Percentiles rank a stretch among this genome's conserved stretches.
Evolutionary conservation across 331 rosid species (phyloP).

Genomic region (Spiraea crenata): DNA sequence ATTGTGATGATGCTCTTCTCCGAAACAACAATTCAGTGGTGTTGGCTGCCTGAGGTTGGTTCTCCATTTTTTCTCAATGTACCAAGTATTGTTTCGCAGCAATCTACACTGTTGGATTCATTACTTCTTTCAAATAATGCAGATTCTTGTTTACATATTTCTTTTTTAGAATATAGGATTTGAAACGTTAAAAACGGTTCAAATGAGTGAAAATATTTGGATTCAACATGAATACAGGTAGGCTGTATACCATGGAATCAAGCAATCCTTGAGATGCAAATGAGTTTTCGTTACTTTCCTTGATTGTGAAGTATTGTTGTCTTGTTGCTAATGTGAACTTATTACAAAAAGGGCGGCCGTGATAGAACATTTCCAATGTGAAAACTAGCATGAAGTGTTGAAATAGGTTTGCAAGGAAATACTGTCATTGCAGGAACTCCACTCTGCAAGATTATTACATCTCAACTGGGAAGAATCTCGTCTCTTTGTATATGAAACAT

Average conservation of each 20-base stretch:
- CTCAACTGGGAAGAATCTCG: too few species aligned
- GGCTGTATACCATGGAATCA: neutral
- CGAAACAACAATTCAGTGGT: neutral
- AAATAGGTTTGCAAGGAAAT: neutral
- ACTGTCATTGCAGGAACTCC: neutral
- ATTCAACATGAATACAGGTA: neutral
- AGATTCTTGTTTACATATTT: neutral
- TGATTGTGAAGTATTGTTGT: neutral
- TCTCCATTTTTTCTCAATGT: neutral
- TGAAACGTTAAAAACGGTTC: neutral
- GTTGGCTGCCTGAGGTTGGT: neutral
- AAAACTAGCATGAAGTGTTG: neutral
- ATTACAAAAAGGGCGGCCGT: neutral
- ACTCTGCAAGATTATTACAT: neutral
- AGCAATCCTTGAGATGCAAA: neutral
- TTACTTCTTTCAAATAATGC: neutral
- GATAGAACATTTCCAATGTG: neutral
- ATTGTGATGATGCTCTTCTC: conserved; percentile 1
- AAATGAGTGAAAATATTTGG: neutral
- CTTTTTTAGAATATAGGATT: neutral
- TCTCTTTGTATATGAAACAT: neutral
- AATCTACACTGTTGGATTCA: neutral
- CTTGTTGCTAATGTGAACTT: conserved; percentile 4
- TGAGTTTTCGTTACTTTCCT: neutral
- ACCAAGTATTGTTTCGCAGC: conserved; percentile 5